A percentile compares a stretch with the other conserved stretches of the same genome.
Conservation (phyloP, 2,329 filamentous ascomycete genomes). For the Talaromyces sp. region DNA sequence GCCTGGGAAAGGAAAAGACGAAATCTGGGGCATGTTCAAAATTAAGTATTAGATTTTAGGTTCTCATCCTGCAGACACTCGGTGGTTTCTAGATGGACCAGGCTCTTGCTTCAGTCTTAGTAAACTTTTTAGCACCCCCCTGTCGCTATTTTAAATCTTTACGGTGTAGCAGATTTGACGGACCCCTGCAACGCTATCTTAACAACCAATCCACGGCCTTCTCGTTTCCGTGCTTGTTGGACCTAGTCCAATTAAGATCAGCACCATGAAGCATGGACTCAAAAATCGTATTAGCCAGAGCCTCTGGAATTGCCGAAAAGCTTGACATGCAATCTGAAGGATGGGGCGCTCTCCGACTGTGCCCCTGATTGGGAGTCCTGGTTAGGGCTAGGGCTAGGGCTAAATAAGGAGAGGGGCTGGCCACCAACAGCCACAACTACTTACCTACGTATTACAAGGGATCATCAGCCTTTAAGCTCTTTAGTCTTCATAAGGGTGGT, state of each 20-base stretch:
- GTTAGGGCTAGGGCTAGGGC: background rate
- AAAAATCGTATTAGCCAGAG: no score
- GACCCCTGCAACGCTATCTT: background rate
- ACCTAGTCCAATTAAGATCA: background rate
- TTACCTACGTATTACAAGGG: no score
- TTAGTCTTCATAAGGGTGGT: no score
- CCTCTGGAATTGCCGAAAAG: no score
- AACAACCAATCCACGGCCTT: background rate
- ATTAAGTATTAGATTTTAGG: background rate
- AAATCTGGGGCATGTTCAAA: background rate
- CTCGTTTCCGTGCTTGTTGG: background rate
- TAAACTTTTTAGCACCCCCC: background rate
- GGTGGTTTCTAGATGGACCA: constrained; percentile 27
- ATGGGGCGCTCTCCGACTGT: background rate
- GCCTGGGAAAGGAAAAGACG: background rate
- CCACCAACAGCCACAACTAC: background rate
- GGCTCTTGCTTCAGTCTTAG: background rate
- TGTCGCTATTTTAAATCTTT: background rate
- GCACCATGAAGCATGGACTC: no score
- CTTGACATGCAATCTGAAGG: background rate
- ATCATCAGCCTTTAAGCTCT: no score
- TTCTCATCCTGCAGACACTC: constrained; percentile 43
- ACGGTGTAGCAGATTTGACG: background rate
- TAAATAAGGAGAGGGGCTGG: background rate
- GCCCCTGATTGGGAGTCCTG: background rate